Percentiles rank a stretch among this genome's conserved stretches.
These are phyloP conservation scores for Phytophthora litchii DNA, from an alignment of 352 stramenopile genomes.

Conservation along the genomic window DNA sequence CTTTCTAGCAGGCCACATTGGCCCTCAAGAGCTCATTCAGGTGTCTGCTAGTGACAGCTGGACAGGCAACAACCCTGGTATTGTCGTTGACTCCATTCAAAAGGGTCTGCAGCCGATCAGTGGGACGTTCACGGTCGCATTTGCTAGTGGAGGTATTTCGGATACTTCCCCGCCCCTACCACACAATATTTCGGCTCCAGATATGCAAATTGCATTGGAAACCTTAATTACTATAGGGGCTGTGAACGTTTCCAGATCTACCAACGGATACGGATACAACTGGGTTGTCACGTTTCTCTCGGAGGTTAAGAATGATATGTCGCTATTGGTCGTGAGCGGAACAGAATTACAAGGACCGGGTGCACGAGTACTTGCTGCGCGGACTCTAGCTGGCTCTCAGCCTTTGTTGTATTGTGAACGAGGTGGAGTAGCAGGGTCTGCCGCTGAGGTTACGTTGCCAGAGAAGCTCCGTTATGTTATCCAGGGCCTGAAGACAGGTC, in stretches of 20 bases:
- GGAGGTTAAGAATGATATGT: constrained; percentile 81
- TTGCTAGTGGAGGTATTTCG: constrained; percentile 66
- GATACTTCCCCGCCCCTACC: constrained; percentile 86
- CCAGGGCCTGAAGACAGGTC: constrained; percentile 51
- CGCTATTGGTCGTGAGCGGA: constrained; percentile 88
- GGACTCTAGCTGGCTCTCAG: constrained; percentile 68
- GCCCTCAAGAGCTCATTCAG: constrained; percentile 87
- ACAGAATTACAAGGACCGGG: constrained; percentile 91
- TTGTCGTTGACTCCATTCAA: constrained; percentile 80
- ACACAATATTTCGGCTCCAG: constrained; percentile 84
- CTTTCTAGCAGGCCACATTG: constrained; percentile 77
- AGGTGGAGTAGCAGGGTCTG: constrained; percentile 34
- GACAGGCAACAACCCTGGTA: constrained; percentile 91
- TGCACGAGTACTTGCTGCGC: constrained; percentile 79
- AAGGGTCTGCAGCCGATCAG: constrained; percentile 92
- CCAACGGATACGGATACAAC: constrained; percentile 96
- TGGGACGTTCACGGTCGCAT: constrained; percentile 89
- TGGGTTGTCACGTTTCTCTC: constrained; percentile 95
- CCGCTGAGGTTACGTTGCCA: constrained; percentile 43
- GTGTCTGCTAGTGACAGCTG: constrained; percentile 91
- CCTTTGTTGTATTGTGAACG: constrained; percentile 84
- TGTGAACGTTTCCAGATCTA: constrained; percentile 84
- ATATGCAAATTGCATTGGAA: constrained; percentile 90
- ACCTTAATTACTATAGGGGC: constrained; percentile 87
- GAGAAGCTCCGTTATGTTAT: constrained; percentile 47